Base-by-base conservation (phyloP, 1,284 basidiomycete species). In the Moniliophthora roreri region DNA sequence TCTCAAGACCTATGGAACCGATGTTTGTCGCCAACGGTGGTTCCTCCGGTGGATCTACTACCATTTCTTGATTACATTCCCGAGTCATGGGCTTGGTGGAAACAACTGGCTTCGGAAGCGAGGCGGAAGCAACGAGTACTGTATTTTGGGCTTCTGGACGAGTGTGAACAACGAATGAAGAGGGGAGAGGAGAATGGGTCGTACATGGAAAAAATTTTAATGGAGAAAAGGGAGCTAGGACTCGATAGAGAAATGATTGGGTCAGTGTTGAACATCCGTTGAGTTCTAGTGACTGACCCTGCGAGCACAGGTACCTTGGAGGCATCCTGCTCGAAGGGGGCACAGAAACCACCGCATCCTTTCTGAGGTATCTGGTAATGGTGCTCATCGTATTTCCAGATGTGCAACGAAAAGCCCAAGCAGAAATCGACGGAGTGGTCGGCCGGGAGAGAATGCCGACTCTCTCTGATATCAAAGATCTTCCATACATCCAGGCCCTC, bases 11-110 rank as follows among this genome's bases (percentile, higher is more conserved):
- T 41, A 58, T 20, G 23, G 50, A 10, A 50, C 57, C 18, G 47
- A 60, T 2, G 9, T 28, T 62, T 62, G 35, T 53, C 60, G n/a
- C 62, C 63, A n/a, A n/a, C n/a, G 57, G 58, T 3, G n/a, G 49
- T 59, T 28, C 67, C 72, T 8, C 68, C 68, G 4, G 56, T 69
- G 5, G 68, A 69, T 51, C 11, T 68, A 4, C 58, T 69, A n/a
- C 67, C 68, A 0, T 49, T 67, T 6, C 53, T 69, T n/a, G 62
- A 59, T 18, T 60, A 58, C 16, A 56, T 69, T 4, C 67, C 68
- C 0, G 65, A 62, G 39, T 58, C 62, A 1, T 68, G 56, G 56
- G 68, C 66, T 2, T 44, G 40, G 9, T 67, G 64, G 66, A 68
- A 68, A 49, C 42, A 38, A 2, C 34, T 58, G 13, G 60, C 58